phyloP scores from a whole-genome alignment of 163 green algal genomes.

The Smithsoniella earleae region DNA sequence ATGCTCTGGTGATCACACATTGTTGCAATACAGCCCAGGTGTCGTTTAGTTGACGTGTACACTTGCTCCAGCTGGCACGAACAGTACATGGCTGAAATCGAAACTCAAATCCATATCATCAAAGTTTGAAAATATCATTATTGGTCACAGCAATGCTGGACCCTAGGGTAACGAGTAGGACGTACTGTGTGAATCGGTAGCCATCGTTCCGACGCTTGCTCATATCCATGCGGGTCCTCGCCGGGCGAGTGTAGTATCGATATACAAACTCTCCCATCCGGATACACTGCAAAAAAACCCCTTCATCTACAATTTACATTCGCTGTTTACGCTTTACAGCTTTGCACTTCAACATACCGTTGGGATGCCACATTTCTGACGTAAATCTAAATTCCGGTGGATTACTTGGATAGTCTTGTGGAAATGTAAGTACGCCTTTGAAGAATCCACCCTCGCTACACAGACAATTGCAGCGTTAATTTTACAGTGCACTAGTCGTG shows the following conservation, averaged over 20 bases:
- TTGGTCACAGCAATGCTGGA: too few relatives aligned
- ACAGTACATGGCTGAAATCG: too few relatives aligned
- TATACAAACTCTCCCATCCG: constrained; percentile 96
- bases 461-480: too few relatives aligned
- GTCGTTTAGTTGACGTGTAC: too few relatives aligned
- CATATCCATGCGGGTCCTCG: constrained; percentile 92
- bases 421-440: constrained; percentile 90
- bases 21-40: too few relatives aligned
- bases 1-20: too few relatives aligned
- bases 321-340: background rate
- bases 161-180: too few relatives aligned
- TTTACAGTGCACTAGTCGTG: constrained; percentile 21
- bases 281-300: constrained; percentile 72
- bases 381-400: constrained; percentile 91
- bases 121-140: too few relatives aligned
- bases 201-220: constrained; percentile 90
- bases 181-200: constrained; percentile 91
- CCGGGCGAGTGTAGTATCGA: constrained; percentile 97
- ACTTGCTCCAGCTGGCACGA: too few relatives aligned
- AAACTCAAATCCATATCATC: too few relatives aligned
- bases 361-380: constrained; percentile 99
- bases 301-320: constrained; percentile 14
- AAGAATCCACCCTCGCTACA: constrained; percentile 97
- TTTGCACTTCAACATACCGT: constrained; percentile 53
- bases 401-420: constrained; percentile 94